Conservation (phyloP, 352 stramenopile species). For the Halophytophthora polymorphica region DNA sequence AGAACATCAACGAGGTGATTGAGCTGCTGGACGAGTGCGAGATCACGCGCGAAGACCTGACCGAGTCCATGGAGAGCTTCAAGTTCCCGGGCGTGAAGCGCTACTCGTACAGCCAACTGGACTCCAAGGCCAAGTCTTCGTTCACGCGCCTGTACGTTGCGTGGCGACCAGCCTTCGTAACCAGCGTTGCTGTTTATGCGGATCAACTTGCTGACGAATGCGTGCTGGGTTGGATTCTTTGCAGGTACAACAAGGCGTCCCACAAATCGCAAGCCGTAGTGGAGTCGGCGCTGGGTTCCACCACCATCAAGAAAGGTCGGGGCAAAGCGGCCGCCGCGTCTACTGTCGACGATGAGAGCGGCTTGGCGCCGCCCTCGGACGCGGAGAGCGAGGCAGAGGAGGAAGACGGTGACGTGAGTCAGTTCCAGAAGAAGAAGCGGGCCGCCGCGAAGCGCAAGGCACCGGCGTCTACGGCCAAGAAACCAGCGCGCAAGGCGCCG, state of each 20-base stretch:
- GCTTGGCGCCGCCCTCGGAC: conserved; percentile 53
- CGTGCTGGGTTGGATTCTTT: conserved; percentile 1
- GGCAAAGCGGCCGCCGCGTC: conserved; percentile 35
- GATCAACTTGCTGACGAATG: conserved; percentile 5
- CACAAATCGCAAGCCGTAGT: conserved; percentile 96
- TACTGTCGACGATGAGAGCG: conserved; percentile 42
- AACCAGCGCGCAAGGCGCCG: conserved; percentile 46
- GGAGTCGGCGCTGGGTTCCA: conserved; percentile 64
- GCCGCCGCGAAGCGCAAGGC: conserved; percentile 57
- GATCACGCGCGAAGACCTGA: conserved; percentile 95
- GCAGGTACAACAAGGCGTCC: conserved; percentile 88
- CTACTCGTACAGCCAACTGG: conserved; percentile 72
- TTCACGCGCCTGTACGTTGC: conserved; percentile 88
- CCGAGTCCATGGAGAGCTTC: conserved; percentile 95
- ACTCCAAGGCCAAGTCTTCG: conserved; percentile 89
- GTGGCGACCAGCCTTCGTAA: neutral
- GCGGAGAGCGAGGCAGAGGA: conserved; percentile 68
- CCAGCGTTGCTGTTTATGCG: neutral
- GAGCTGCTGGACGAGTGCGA: conserved; percentile 96
- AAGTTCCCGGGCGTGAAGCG: conserved; percentile 76
- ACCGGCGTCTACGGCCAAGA: conserved; percentile 26
- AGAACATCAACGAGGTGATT: conserved; percentile 90
- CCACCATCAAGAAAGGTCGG: conserved; percentile 70
- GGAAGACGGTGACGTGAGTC: conserved; percentile 68
- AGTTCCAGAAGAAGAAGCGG: conserved; percentile 80